phyloP scores from a whole-genome alignment of 441 rosid species.

The Mallotus repandus region DNA sequence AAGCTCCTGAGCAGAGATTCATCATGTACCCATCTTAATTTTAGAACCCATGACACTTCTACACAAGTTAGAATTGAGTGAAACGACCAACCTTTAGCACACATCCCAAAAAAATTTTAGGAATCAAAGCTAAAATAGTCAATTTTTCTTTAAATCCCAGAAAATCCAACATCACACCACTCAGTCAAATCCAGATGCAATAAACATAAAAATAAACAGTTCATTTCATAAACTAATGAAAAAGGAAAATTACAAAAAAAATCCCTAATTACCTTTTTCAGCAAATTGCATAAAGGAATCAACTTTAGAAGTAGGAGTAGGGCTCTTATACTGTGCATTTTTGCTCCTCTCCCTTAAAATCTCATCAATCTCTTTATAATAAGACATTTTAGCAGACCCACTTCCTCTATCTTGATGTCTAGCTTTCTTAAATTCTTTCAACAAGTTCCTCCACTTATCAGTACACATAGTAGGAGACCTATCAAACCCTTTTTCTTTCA shows the following conservation, averaged over 20 bases:
- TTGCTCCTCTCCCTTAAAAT: constrained; percentile 73
- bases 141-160: not conserved
- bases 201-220: constrained; percentile 3
- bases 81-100: not conserved
- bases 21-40: not conserved
- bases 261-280: constrained; percentile 46
- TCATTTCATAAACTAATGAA: constrained; percentile 1
- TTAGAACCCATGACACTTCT: not conserved
- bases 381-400: constrained; percentile 76
- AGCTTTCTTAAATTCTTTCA: constrained; percentile 91
- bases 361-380: constrained; percentile 84
- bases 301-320: constrained; percentile 57
- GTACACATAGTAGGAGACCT: constrained; percentile 98
- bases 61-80: not conserved
- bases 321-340: constrained; percentile 54
- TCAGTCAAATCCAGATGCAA: constrained; percentile 5
- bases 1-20: not conserved
- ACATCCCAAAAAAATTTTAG: not conserved
- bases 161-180: not conserved
- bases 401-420: constrained; percentile 71
- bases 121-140: not conserved
- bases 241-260: not conserved
- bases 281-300: constrained; percentile 70
- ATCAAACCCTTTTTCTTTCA: constrained; percentile 94
- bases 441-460: constrained; percentile 95